phyloP scores from a whole-genome alignment of 228 moss, liverwort and hornwort genomes.

The Sphagnum fallax region DNA sequence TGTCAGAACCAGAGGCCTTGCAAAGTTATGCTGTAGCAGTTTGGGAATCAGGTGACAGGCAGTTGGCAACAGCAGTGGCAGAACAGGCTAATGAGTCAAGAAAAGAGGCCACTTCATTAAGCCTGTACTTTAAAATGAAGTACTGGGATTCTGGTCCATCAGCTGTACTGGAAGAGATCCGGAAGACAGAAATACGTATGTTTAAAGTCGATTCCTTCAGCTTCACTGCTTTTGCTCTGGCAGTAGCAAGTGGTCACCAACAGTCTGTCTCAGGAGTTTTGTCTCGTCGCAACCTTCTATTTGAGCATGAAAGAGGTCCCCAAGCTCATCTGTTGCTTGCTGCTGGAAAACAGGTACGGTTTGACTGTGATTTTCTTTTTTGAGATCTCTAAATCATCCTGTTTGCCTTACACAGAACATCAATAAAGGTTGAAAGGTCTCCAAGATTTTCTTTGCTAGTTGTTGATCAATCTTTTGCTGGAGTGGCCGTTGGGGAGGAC shows the following conservation, averaged over 20 bases:
- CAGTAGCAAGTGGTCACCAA: conserved; percentile 52
- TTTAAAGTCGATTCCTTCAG: conserved; percentile 40
- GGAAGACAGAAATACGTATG: conserved; percentile 39
- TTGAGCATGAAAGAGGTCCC: conserved; percentile 58
- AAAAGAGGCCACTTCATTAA: conserved; percentile 28
- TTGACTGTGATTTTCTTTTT: too few species aligned
- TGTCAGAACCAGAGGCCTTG: conserved; percentile 68
- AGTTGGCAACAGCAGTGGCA: conserved; percentile 57
- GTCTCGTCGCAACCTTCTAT: conserved; percentile 36
- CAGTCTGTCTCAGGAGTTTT: conserved; percentile 41
- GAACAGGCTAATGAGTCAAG: conserved; percentile 68
- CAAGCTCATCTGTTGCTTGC: conserved; percentile 62
- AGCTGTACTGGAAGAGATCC: conserved; percentile 59
- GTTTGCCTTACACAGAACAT: too few species aligned
- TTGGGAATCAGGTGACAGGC: conserved; percentile 58
- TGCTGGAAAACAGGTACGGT: conserved; percentile 70
- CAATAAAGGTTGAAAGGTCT: neutral
- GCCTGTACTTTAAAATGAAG: conserved; percentile 67
- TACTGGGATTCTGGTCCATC: conserved; percentile 59
- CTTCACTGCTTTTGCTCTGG: conserved; percentile 69
- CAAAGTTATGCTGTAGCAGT: conserved; percentile 85
- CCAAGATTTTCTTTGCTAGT: neutral
- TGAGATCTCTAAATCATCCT: too few species aligned
- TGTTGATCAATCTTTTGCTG: neutral
- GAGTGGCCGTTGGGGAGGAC: neutral